A percentile compares a stretch with the other conserved stretches of the same genome.
Conservation (phyloP, 805 yeast species). For the Spathaspora sp. region DNA sequence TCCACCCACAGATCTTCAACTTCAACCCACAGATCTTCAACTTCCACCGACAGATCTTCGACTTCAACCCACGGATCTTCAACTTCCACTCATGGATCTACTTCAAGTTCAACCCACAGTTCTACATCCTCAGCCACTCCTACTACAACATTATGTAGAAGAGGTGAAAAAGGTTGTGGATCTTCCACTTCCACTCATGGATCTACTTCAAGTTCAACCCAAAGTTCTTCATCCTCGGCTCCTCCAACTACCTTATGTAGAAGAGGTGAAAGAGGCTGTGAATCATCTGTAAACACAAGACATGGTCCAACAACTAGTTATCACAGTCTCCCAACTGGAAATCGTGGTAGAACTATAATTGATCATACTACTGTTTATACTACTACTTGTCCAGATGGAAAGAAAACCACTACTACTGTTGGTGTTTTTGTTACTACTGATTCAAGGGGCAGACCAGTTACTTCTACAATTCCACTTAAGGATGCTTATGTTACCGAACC, state of each 20-base stretch:
- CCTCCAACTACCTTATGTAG: background rate
- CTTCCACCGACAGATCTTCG: background rate
- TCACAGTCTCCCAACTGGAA: background rate
- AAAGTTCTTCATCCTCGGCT: background rate
- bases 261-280: background rate
- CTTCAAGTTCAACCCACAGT: background rate
- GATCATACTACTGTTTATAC: background rate
- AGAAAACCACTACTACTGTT: background rate
- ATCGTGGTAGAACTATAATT: background rate
- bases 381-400: background rate
- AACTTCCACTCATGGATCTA: no score
- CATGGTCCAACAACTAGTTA: background rate
- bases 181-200: background rate
- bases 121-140: background rate
- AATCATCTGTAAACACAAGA: background rate
- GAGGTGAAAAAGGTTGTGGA: background rate
- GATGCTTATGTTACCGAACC: constrained; percentile 1
- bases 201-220: background rate
- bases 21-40: background rate
- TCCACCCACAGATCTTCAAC: background rate
- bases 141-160: background rate
- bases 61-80: background rate
- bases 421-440: background rate
- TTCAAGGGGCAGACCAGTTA: background rate
- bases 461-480: constrained; percentile 1